Evolutionary conservation across 768 basidiomycete species (phyloP).

Genomic region (Mycena galericulata): DNA sequence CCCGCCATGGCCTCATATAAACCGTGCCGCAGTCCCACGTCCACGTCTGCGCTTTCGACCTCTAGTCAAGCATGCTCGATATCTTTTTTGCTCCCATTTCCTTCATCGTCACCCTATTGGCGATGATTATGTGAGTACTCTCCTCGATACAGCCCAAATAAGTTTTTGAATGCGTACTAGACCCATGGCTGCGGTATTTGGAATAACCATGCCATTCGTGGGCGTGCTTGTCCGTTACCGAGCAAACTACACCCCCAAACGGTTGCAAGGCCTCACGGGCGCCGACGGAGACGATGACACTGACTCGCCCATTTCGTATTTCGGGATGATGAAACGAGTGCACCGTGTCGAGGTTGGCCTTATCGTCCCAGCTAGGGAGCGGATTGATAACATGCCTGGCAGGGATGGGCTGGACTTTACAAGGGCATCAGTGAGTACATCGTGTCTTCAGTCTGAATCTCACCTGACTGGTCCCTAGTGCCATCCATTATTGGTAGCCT

Average conservation of each 20-base stretch:
- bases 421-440: conserved; percentile 26
- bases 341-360: conserved; percentile 16
- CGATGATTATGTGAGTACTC: too few relatives aligned
- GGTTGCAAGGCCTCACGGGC: neutral
- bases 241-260: conserved; percentile 19
- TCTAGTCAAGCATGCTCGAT: too few relatives aligned
- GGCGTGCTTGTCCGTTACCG: conserved; percentile 20
- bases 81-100: too few relatives aligned
- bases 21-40: too few relatives aligned
- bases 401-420: conserved; percentile 28
- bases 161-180: too few relatives aligned
- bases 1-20: too few relatives aligned
- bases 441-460: neutral
- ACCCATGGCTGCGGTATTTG: neutral
- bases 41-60: too few relatives aligned
- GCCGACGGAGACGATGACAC: neutral
- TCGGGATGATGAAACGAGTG: conserved; percentile 26
- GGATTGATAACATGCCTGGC: neutral
- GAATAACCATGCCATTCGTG: conserved; percentile 13
- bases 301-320: neutral
- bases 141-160: too few relatives aligned
- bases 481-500: conserved; percentile 18
- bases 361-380: neutral
- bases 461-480: conserved; percentile 1
- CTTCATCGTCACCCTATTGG: too few relatives aligned